A percentile compares a stretch with the other conserved stretches of the same genome.
These are phyloP conservation scores for Suhomyces guaymorum DNA, from an alignment of 1,139 yeast species.

Conservation along the genomic window DNA sequence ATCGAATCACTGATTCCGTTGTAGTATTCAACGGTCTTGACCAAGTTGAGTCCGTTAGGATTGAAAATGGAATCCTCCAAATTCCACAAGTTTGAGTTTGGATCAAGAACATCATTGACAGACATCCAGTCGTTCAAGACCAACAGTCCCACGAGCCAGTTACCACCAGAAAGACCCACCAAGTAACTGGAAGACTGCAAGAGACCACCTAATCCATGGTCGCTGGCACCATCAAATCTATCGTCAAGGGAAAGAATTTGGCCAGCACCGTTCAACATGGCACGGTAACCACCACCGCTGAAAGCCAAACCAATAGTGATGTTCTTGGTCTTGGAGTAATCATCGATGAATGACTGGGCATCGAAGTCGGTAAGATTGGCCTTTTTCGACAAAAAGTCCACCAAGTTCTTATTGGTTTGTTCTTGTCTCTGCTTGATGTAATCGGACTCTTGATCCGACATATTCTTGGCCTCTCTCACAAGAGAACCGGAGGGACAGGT, in stretches of 20 bases:
- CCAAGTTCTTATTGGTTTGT: conserved; percentile 33
- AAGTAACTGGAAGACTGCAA: conserved; percentile 42
- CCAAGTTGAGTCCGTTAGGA: conserved; percentile 38
- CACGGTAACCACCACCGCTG: conserved; percentile 50
- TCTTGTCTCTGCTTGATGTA: conserved; percentile 32
- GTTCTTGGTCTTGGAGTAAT: conserved; percentile 29
- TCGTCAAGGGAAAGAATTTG: conserved; percentile 39
- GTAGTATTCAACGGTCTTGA: conserved; percentile 38
- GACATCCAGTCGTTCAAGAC: conserved; percentile 43
- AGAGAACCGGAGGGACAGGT: conserved; percentile 9
- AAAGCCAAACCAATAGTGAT: conserved; percentile 45
- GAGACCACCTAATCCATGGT: conserved; percentile 41
- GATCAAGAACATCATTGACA: conserved; percentile 33
- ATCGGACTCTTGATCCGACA: conserved; percentile 29
- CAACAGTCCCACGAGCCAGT: conserved; percentile 45
- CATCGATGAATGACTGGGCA: conserved; percentile 30
- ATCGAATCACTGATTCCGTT: conserved; percentile 30
- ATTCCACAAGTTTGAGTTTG: conserved; percentile 37
- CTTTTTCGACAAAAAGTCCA: conserved; percentile 29
- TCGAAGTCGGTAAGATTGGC: conserved; percentile 39
- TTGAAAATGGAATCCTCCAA: conserved; percentile 42
- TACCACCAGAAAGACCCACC: conserved; percentile 47
- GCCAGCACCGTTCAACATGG: conserved; percentile 49
- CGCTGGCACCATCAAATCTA: conserved; percentile 27
- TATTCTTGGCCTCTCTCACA: conserved; percentile 29